Base-by-base conservation (phyloP, 768 basidiomycete species). In the Daedaleopsis nitida region DNA sequence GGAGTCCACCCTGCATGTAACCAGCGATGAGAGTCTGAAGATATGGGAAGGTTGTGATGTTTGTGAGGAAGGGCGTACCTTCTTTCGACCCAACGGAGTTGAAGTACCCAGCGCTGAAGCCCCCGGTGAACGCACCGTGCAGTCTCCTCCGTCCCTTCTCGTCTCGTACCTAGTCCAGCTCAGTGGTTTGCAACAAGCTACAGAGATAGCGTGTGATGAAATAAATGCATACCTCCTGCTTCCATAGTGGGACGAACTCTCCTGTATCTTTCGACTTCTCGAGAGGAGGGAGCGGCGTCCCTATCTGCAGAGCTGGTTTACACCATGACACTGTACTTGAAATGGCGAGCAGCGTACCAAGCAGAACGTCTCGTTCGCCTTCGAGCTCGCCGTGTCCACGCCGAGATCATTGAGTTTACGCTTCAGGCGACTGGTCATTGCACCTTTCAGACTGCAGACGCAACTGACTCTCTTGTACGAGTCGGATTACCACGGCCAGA, bases 81-180 rank as follows among this genome's bases (percentile, higher is more conserved):
- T 98, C 96, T 74, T 96, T 94, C 7, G 92, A 95, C 1, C 97
- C 97, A 39, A 96, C 96, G 1, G 89, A 83, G 74, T 98, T 98
- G 79, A 89, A 98, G 77, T 98, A 98, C 0, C 96, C 96, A 27
- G 97, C 97, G 57, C 92, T 94, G 81, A 94, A 99, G 12, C 97
- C 97, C 23, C 97, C 97, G 0, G 96, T 98, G 77, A 98, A 99
- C 4, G 97, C 97, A 3, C 97, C 97, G 72, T 99, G 97, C n/a
- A 99, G 78, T 58, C 97, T 80, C 65, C 94, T 78, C 48, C 96
- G 83, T 35, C 95, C 94, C 70, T 97, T 86, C 75, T 98, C 96
- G 77, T 98, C 96, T 66, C 91, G 82, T 12, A 94, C 93, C 91
- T 94, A 34, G 1, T 17, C 16, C 17, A 24, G 3, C 27, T 32